Evolutionary conservation across 257 asterid species (phyloP).

Genomic region (Rhazya stricta): DNA sequence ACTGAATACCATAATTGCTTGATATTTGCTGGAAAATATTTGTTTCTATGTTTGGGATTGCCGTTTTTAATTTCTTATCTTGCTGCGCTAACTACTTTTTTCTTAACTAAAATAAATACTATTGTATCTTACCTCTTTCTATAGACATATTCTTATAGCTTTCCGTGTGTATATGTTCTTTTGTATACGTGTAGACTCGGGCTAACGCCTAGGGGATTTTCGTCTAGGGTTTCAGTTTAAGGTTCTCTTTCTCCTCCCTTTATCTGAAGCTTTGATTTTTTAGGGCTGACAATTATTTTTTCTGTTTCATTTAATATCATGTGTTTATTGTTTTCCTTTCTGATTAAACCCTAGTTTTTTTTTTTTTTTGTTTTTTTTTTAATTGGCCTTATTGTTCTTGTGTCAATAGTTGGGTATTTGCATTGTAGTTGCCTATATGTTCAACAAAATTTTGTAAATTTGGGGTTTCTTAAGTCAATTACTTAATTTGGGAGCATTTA

Average conservation of each 20-base stretch:
- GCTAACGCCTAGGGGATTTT: not conserved
- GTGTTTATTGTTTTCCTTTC: not conserved
- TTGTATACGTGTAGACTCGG: not conserved
- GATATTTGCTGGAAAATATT: not conserved
- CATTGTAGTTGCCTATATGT: not conserved
- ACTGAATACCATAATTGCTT: not conserved
- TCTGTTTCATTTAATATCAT: not conserved
- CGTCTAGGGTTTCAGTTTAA: constrained; percentile 14
- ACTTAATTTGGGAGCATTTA: not conserved
- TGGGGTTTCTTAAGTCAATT: not conserved
- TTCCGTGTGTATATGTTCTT: not conserved
- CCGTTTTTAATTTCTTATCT: constrained; percentile 14
- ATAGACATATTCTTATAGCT: not conserved
- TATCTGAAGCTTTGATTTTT: not conserved
- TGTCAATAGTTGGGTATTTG: not conserved
- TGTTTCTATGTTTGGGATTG: constrained; percentile 10
- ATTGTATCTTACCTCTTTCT: not conserved
- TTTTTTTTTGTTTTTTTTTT: no score
- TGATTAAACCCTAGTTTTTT: constrained; percentile 4
- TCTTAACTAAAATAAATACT: constrained; percentile 7
- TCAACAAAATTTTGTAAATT: not conserved
- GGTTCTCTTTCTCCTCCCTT: not conserved
- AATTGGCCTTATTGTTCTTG: not conserved
- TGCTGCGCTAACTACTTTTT: constrained; percentile 16
- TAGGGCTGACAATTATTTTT: not conserved